Base-by-base conservation (phyloP, 2,329 filamentous ascomycete genomes). In the Ophiostoma australiae region DNA sequence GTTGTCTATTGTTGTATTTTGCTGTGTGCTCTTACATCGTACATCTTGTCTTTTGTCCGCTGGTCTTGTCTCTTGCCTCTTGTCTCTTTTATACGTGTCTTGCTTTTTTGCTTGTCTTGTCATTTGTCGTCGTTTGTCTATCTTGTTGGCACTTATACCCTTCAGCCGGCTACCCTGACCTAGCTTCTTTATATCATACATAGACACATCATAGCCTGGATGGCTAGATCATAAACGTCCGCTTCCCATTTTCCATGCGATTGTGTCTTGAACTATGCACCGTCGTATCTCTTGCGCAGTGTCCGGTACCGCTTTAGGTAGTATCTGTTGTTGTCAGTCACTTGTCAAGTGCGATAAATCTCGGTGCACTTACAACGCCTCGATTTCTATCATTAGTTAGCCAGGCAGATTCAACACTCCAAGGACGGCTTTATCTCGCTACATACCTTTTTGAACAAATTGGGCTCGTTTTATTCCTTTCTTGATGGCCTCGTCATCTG, bases 291-390 rank as follows among this genome's bases (percentile, higher is more conserved):
- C 81, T 95, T 90, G 77, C 90, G 89, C 77, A 97, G 82, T 35
- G 92, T 89, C 76, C 94, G 90, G 82, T 97, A 97, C 78, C 91
- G 87, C 83, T 96, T 97, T 76, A 97, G 84, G 82, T 95, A 97
- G 80, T 97, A 96, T 78, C 92, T 96, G 31, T 15, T 33, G 15
- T 4, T 7, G 27, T 68, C 41, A 41, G 67, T 68, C 27, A 55
- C 27, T 48, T 33, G 39, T 15, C 15, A 48, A 5, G 6, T 15
- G 2, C 39, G 39, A 10, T 15, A 41, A 52, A 10, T 4, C 20
- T 7, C 27, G 13, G 20, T 66, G n/a, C 27, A 86, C 92, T 87
- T 85, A 97, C 92, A 98, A 79, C 23, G 93, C 90, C 81, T 97
- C 94, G 73, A 98, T 92, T 79, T 97, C 94, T 95, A 74, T 8